These are phyloP conservation scores for Ceratocystis cubensis DNA, from an alignment of 2,329 filamentous ascomycete species.

Conservation along the genomic window DNA sequence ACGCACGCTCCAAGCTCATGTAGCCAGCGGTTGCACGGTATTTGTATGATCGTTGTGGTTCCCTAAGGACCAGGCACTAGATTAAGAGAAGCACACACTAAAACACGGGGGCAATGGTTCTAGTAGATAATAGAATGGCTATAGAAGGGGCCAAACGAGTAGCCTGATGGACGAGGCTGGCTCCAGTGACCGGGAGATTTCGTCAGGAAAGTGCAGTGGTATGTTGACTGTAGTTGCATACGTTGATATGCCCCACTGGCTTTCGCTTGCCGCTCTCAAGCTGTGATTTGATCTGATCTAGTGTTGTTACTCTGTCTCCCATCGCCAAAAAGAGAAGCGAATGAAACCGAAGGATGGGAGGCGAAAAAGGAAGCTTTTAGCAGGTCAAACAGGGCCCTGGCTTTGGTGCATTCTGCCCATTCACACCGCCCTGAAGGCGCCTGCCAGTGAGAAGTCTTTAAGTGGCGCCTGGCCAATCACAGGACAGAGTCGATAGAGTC, in stretches of 20 bases:
- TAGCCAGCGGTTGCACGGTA: not conserved
- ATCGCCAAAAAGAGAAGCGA: not conserved
- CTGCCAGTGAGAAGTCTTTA: not conserved
- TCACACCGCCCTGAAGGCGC: not conserved
- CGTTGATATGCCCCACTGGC: not conserved
- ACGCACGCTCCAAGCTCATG: not conserved
- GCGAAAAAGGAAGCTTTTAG: not conserved
- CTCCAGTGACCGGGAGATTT: not conserved
- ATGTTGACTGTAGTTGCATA: not conserved
- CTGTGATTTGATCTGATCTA: not conserved
- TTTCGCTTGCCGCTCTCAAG: not conserved
- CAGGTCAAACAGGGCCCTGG: not conserved
- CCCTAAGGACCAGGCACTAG: not conserved
- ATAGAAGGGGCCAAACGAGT: not conserved
- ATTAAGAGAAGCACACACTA: not conserved
- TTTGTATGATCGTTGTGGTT: no score
- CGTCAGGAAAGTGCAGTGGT: not conserved
- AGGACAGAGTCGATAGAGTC: not conserved
- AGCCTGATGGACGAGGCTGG: not conserved
- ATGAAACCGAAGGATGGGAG: not conserved
- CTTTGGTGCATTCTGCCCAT: conserved; percentile 10
- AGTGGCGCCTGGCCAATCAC: conserved; percentile 5
- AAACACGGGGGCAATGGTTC: not conserved
- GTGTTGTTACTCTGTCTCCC: not conserved
- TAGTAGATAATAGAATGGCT: not conserved